Evolutionary conservation across 2,329 filamentous ascomycete species (phyloP).

Genomic region (Endoconidiophora laricicola): DNA sequence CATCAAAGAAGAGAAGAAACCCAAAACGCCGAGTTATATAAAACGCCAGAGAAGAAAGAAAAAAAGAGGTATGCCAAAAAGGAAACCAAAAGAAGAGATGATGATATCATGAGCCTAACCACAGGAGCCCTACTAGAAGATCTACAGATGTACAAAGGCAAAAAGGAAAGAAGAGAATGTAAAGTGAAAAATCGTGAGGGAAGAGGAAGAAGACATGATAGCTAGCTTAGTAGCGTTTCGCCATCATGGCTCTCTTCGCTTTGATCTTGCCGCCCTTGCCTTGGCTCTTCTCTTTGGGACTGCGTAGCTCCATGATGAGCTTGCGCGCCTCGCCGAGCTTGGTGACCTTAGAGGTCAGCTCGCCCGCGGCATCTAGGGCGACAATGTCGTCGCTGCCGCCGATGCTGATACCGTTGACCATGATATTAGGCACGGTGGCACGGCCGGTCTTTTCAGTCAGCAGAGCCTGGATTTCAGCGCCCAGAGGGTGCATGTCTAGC

Average conservation of each 20-base stretch:
- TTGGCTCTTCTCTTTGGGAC: background rate
- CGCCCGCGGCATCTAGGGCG: slow-evolving; percentile 48
- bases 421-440: slow-evolving; percentile 77
- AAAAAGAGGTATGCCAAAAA: background rate
- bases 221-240: slow-evolving; percentile 1
- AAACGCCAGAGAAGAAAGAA: slow-evolving; percentile 3
- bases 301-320: slow-evolving; percentile 10
- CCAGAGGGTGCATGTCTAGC: slow-evolving; percentile 67
- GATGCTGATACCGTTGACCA: slow-evolving; percentile 76
- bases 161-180: too few species aligned
- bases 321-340: slow-evolving; percentile 43
- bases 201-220: background rate
- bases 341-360: slow-evolving; percentile 54
- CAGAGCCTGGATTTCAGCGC: slow-evolving; percentile 52
- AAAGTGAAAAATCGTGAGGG: background rate
- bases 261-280: slow-evolving; percentile 5
- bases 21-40: slow-evolving; percentile 1
- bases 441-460: slow-evolving; percentile 61
- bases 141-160: too few species aligned
- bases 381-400: slow-evolving; percentile 80
- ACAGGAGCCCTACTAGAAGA: background rate
- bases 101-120: background rate
- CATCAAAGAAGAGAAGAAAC: background rate
- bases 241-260: background rate
- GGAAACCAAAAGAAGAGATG: background rate